phyloP scores from a whole-genome alignment of 768 basidiomycete genomes.

The Boletus speciosus region DNA sequence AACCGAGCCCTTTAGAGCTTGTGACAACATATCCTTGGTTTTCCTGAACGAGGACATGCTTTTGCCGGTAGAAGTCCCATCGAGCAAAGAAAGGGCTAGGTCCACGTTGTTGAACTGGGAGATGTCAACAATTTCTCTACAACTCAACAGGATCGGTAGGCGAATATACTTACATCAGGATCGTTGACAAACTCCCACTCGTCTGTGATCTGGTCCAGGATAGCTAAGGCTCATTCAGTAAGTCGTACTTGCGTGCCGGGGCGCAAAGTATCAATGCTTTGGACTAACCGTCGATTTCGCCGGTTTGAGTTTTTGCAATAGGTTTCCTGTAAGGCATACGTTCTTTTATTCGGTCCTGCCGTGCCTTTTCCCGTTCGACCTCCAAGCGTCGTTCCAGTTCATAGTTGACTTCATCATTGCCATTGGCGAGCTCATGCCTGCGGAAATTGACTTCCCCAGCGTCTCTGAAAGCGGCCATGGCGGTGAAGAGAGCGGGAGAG shows the following conservation, averaged over 20 bases:
- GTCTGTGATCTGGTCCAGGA: constrained; percentile 81
- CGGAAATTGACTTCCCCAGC: constrained; percentile 47
- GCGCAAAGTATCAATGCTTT: background rate
- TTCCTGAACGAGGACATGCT: constrained; percentile 73
- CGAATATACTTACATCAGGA: constrained; percentile 56
- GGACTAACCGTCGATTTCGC: constrained; percentile 82
- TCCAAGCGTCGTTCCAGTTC: constrained; percentile 58
- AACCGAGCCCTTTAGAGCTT: constrained; percentile 81
- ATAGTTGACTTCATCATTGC: constrained; percentile 52
- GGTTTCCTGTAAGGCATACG: constrained; percentile 56
- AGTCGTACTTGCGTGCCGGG: background rate
- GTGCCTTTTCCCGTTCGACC: constrained; percentile 57
- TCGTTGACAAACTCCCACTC: constrained; percentile 89
- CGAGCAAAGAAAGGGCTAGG: constrained; percentile 85
- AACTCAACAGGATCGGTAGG: background rate
- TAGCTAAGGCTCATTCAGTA: constrained; percentile 43
- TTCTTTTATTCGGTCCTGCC: constrained; percentile 67
- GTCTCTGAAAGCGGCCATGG: constrained; percentile 67
- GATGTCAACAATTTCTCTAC: constrained; percentile 7
- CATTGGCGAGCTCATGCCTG: constrained; percentile 50
- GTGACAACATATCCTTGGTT: constrained; percentile 74
- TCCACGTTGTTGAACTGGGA: constrained; percentile 89
- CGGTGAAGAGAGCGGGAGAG: constrained; percentile 50
- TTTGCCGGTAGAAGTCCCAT: constrained; percentile 68
- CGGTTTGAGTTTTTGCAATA: constrained; percentile 56